These are phyloP conservation scores for Dysphania ambrosioides DNA, from an alignment of 148 eudicot species.

Conservation along the genomic window DNA sequence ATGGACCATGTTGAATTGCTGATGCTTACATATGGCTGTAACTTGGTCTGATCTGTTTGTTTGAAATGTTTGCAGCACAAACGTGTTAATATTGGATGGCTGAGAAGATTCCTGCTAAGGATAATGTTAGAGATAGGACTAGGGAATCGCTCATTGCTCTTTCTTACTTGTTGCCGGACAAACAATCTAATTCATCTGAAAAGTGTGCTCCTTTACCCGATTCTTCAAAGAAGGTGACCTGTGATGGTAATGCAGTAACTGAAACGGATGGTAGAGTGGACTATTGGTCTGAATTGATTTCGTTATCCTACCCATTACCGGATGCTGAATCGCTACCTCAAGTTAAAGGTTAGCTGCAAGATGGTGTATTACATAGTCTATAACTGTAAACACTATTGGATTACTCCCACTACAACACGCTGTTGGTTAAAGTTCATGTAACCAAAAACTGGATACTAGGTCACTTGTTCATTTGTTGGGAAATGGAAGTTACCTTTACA, in stretches of 20 bases:
- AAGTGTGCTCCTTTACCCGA: slow-evolving; percentile 3
- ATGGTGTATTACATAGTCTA: slow-evolving; percentile 8
- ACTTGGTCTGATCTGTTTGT: background rate
- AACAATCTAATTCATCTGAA: slow-evolving; percentile 6
- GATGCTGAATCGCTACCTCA: slow-evolving; percentile 24
- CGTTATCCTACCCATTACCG: slow-evolving; percentile 28
- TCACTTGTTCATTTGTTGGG: background rate
- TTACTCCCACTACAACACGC: too few relatives aligned
- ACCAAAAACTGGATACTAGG: background rate
- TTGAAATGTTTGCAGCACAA: slow-evolving; percentile 14
- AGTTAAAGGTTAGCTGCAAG: slow-evolving; percentile 16
- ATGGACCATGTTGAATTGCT: background rate
- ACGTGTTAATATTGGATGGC: slow-evolving; percentile 9
- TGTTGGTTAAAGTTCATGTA: too few relatives aligned
- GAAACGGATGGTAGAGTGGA: slow-evolving; percentile 13
- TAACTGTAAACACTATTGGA: background rate
- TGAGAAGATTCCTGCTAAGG: slow-evolving; percentile 13
- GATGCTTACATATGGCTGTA: too few relatives aligned
- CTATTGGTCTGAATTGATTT: slow-evolving; percentile 26
- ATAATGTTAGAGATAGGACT: slow-evolving; percentile 5
- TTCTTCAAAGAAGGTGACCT: slow-evolving; percentile 12
- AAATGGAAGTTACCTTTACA: background rate
- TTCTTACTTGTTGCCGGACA: slow-evolving; percentile 22
- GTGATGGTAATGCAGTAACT: background rate
- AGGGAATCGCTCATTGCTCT: slow-evolving; percentile 33